Evolutionary conservation across 2,329 filamentous ascomycete genomes (phyloP), one percentile per base, ranked within the genome.

Genomic region (Paraconiothyrium brasiliense): DNA sequence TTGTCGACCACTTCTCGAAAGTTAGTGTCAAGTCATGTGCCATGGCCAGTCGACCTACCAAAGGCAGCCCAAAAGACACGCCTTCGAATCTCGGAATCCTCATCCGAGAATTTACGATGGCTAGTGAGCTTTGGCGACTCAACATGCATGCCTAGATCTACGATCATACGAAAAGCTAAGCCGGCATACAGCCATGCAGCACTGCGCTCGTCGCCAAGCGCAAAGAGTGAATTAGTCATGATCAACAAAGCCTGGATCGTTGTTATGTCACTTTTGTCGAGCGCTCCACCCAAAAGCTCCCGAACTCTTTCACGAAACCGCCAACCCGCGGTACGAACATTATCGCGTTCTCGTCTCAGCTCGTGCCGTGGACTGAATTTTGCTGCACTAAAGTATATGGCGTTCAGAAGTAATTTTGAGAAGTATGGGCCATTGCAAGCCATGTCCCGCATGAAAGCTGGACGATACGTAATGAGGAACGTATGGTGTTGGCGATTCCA

Each of bases 181-280:
- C 86, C 86, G 55, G 84, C 81, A 61, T 88, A 88, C 4, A 87
- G 66, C 86, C 86, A 89, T 1, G 85, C 83, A 6, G 81, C 80
- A 60, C 83, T 85, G 34, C 81, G 75, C 64, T 86, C 81, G 54
- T 83, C 82, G n/a, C 82, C 79, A 2, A 82, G 72, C 0, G 84
- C 79, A 62, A 86, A 86, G 0, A 86, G 69, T 0, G 83, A 82
- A 48, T 81, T 83, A 0, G 81, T 81, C 80, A 87, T 84, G 0
- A 85, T 75, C 0, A 87, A 73, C 32, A 87, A 66, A 0, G 84
- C 85, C 63, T 86, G 84, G 1, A 86, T 84, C 0, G 85, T 87
- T 0, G 85, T 85, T 10, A 87, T 82, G 3, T 83, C 79, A 57
- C 83, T 85, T 9, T 76, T 76, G 46, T 85, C 84, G 1, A 86